Evolutionary conservation across 139 green algal species (phyloP).

Genomic region (Haematococcus sp.): DNA sequence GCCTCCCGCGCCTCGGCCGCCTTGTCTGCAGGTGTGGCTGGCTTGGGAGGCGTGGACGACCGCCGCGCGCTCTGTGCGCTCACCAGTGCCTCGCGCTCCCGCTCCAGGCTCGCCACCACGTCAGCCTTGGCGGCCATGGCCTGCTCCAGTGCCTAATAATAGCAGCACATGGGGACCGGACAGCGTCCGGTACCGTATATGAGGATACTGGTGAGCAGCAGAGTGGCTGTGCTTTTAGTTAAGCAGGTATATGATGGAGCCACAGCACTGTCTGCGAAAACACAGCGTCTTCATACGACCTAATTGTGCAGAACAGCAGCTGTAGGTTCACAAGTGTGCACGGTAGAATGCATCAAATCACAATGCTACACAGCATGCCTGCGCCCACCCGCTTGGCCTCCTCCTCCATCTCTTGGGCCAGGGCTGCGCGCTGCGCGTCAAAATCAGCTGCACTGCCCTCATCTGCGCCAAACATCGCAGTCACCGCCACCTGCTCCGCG

Average conservation of each 20-base stretch:
- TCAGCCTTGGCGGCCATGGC: no score
- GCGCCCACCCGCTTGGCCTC: neutral
- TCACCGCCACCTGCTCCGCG: conserved; percentile 3
- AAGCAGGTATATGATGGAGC: neutral
- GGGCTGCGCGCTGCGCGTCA: neutral
- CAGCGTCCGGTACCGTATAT: no score
- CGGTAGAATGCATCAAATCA: no score
- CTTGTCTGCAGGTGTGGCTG: no score
- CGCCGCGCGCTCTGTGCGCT: no score
- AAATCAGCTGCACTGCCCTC: neutral
- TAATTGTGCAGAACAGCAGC: neutral
- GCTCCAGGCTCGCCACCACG: neutral
- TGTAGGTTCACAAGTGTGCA: neutral
- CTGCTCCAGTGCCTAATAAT: no score
- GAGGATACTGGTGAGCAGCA: no score
- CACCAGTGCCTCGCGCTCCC: conserved; percentile 1
- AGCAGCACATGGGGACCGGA: no score
- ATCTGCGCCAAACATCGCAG: neutral
- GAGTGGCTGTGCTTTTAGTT: no score
- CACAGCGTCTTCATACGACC: neutral
- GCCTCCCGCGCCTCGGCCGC: no score
- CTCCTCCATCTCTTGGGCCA: conserved; percentile 6
- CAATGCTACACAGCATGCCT: no score
- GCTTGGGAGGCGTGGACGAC: no score
- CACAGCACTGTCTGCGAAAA: neutral